Base-by-base conservation (phyloP, 2,329 filamentous ascomycete genomes). In the Boeremia exigua region DNA sequence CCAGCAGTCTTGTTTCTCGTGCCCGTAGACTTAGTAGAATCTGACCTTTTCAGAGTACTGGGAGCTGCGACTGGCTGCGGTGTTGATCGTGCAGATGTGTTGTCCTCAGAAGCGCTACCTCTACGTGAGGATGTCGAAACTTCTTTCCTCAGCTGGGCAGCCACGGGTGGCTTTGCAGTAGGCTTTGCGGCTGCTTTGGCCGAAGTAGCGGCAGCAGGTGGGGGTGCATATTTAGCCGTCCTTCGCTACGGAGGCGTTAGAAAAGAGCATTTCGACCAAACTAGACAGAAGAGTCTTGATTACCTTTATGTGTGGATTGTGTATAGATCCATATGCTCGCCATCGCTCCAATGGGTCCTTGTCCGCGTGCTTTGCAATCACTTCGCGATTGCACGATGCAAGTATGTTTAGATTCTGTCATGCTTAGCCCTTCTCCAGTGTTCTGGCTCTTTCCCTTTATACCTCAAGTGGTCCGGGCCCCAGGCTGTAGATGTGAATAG, bases 401-500 rank as follows among this genome's bases (percentile, higher is more conserved):
- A 97, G 79, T 0, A 88, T 74, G 65, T 91, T 86, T 15, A 95
- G 76, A 68, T 80, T 75, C 69, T 94, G 83, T 71, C 79, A 7
- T 46, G 14, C 2, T 70, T 63, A 72, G 61, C 54, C 28, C 17
- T 27, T 67, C 36, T 85, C 87, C 19, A 14, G 33, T 33, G 23
- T 42, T 12, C 3, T 37, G 28, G 8, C 23, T 17, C 7, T 27
- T 17, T 6, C 10, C n/a, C 30, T 50, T 50, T 72, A 36, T 76
- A 85, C 88, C 74, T 88, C 88, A 14, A 92, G 79, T 1, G 87
- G 83, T 33, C 86, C 83, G 1, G 90, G 83, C 37, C 90, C 87
- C 15, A 98, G 71, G 68, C 92, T 96, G 78, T 98, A 98, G 38
- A 98, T 79, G 66, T 97, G 92, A 56, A 96, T 88, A 0, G 91